Conservation (phyloP, 139 green algal genomes). For the Chlamydomonas sp. region DNA sequence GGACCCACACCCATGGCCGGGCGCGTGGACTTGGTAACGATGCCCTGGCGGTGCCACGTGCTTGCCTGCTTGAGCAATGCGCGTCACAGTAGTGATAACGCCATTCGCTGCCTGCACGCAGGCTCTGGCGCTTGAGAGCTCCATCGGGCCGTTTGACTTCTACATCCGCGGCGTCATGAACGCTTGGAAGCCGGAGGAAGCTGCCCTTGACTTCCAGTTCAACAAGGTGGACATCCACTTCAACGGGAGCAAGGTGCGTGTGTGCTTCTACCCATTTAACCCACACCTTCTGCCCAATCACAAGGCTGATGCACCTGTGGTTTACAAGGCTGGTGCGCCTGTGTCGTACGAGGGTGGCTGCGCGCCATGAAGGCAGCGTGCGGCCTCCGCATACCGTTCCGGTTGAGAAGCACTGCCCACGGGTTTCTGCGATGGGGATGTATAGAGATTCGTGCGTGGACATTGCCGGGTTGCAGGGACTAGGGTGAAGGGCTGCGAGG, state of each 20-base stretch:
- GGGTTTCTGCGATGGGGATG: too few relatives aligned
- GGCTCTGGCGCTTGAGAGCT: slow-evolving; percentile 37
- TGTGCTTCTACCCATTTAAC: not conserved
- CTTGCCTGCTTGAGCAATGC: too few relatives aligned
- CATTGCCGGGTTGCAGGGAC: not conserved
- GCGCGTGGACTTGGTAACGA: too few relatives aligned
- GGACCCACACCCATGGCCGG: too few relatives aligned
- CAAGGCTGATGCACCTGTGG: not conserved
- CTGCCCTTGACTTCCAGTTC: slow-evolving; percentile 56
- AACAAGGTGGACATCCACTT: slow-evolving; percentile 36
- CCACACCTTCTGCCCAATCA: not conserved
- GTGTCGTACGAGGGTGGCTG: too few relatives aligned
- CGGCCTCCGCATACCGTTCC: too few relatives aligned
- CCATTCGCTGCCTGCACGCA: not conserved
- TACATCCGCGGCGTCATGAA: slow-evolving; percentile 42
- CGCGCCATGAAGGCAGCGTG: too few relatives aligned
- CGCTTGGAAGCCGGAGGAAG: slow-evolving; percentile 11
- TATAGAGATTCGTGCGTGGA: too few relatives aligned
- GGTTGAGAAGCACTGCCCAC: too few relatives aligned
- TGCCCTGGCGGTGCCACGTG: too few relatives aligned
- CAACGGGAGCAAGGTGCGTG: not conserved
- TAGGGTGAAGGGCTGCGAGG: not conserved
- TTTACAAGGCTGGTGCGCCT: too few relatives aligned
- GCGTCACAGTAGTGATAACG: too few relatives aligned
- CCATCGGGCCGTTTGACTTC: slow-evolving; percentile 48